Evolutionary conservation across 169 alveolate genomes (phyloP).

Genomic region (Plasmodium ovale): DNA sequence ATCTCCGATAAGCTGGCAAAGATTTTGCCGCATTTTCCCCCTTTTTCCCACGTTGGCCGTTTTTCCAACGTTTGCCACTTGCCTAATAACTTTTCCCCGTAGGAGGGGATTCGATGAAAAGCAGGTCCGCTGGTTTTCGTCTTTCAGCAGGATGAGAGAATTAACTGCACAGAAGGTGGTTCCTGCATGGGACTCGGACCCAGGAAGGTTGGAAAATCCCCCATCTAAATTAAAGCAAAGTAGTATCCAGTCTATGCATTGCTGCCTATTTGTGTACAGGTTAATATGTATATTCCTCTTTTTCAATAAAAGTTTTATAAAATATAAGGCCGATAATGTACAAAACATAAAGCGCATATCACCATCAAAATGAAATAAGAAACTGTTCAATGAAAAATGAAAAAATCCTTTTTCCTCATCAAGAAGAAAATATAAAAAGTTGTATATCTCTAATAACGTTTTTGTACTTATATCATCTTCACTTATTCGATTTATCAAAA

Average conservation of each 20-base stretch:
- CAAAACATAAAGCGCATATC: conserved; percentile 73
- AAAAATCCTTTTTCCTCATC: conserved; percentile 64
- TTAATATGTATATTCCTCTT: conserved; percentile 33
- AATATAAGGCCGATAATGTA: conserved; percentile 24
- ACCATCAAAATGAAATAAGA: conserved; percentile 41
- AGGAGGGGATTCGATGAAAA: conserved; percentile 1
- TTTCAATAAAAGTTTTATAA: conserved; percentile 15
- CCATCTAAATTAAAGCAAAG: conserved; percentile 82
- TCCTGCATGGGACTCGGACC: conserved; percentile 83
- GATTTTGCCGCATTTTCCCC: too few species aligned
- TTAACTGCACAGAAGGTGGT: conserved; percentile 82
- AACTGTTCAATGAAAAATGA: conserved; percentile 36
- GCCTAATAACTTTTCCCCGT: conserved; percentile 24
- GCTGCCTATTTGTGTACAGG: conserved; percentile 8
- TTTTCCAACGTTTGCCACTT: neutral
- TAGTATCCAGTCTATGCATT: conserved; percentile 64
- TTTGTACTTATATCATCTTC: conserved; percentile 67
- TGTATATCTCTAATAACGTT: conserved; percentile 37
- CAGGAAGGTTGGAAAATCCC: conserved; percentile 77
- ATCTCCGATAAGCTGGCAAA: too few species aligned
- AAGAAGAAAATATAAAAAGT: conserved; percentile 24
- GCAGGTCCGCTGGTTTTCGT: neutral
- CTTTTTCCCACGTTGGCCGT: neutral
- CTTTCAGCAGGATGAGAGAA: conserved; percentile 29
- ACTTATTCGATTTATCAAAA: conserved; percentile 43